Evolutionary conservation across 2,329 filamentous ascomycete genomes (phyloP), one percentile per base, ranked within the genome.

Genomic region (Ophiostoma perfectum): DNA sequence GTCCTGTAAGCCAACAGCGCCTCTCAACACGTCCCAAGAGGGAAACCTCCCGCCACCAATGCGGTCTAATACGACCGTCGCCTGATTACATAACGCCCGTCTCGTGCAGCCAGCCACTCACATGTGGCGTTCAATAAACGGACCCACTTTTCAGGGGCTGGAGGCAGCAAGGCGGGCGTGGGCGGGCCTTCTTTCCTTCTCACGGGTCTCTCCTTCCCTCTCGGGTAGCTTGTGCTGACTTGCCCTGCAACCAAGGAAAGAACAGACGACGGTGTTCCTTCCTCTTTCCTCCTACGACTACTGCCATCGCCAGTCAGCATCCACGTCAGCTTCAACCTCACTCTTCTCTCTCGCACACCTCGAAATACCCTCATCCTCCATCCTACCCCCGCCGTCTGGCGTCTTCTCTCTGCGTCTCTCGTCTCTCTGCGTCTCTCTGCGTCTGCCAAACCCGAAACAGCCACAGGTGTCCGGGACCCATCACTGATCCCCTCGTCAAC

Each of bases 401-500:
- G 27, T 27, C 27, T 27, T 49, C 11, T 49, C 12, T 49, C 45
- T 12, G 12, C 45, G 1, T 49, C 45, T 49, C 58, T n/a, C 58
- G 36, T 42, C 60, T 18, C 27, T 27, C 27, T 27, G 27, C 27
- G 27, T 41, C 58, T n/a, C 36, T 62, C 55, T 41, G 38, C 58
- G 36, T 42, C 60, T 18, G 39, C 16, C 60, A 39, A 6, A 63
- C 38, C n/a, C 60, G 60, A 63, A 42, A 63, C 60, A 12, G 60
- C 39, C 60, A 63, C 60, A 18, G 60, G 52, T 58, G 60, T 63
- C 60, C 60, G 60, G 42, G 60, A 42, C 60, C 60, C 60, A 42
- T n/a, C 45, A 52, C 44, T 18, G 45, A 42, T 55, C 65, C 49
- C 47, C 39, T 66, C 65, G 65, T 58, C 65, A 41, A 55, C 47